Evolutionary conservation across 345 rosid genomes (phyloP).

Genomic region (Eucalyptus rudis): DNA sequence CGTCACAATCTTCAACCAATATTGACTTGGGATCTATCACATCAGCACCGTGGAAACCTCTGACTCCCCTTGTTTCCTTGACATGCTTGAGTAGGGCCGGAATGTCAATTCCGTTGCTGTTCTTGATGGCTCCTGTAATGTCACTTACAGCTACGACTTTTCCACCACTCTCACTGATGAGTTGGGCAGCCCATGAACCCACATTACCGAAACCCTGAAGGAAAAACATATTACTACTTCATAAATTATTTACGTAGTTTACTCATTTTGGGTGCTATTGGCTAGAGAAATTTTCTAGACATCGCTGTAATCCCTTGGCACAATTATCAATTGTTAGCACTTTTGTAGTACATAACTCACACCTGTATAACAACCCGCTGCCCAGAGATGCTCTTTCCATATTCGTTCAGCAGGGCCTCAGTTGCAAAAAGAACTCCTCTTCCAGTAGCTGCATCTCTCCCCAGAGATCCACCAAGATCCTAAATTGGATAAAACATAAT

Average conservation of each 20-base stretch:
- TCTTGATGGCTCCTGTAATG: slow-evolving; percentile 79
- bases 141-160: slow-evolving; percentile 80
- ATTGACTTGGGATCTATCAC: slow-evolving; percentile 41
- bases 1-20: slow-evolving; percentile 73
- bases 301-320: not conserved
- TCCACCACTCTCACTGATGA: slow-evolving; percentile 71
- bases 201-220: slow-evolving; percentile 93
- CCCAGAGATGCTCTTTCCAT: slow-evolving; percentile 63
- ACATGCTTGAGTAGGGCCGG: slow-evolving; percentile 45
- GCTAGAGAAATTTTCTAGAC: not conserved
- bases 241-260: not conserved
- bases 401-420: slow-evolving; percentile 86
- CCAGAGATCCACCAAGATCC: slow-evolving; percentile 98
- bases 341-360: not conserved
- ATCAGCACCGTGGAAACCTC: slow-evolving; percentile 67
- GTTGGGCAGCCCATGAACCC: slow-evolving; percentile 92
- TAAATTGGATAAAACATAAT: not conserved
- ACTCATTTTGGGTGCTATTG: not conserved
- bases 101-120: slow-evolving; percentile 62
- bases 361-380: slow-evolving; percentile 88
- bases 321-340: not conserved
- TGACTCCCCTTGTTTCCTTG: slow-evolving; percentile 54
- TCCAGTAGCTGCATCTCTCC: slow-evolving; percentile 97
- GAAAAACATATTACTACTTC: not conserved
- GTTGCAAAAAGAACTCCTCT: slow-evolving; percentile 89